These are phyloP conservation scores for Coix lacrymajobi DNA, from an alignment of 176 grass and related monocot species.

Conservation along the genomic window DNA sequence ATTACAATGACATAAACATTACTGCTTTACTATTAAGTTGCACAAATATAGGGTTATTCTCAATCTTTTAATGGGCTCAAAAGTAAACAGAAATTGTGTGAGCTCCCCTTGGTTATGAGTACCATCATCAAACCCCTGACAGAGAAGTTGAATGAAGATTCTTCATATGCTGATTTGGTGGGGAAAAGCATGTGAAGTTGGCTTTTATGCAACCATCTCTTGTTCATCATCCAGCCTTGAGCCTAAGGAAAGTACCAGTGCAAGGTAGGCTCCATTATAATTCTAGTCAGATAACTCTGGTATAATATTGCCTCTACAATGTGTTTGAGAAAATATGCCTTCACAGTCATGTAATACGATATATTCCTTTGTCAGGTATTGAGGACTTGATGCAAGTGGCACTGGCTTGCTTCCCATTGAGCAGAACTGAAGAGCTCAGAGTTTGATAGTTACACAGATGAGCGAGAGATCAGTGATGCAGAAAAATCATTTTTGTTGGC, in stretches of 20 bases:
- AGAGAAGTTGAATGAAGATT: constrained; percentile 25
- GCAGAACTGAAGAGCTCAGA: constrained; percentile 44
- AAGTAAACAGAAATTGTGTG: constrained; percentile 46
- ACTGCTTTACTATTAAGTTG: not conserved
- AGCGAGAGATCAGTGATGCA: constrained; percentile 34
- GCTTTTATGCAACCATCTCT: constrained; percentile 72
- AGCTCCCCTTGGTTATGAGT: constrained; percentile 65
- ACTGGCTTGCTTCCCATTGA: constrained; percentile 71
- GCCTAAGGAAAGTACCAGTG: constrained; percentile 19
- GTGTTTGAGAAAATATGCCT: too few species aligned
- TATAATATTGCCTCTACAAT: constrained; percentile 6
- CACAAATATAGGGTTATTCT: not conserved
- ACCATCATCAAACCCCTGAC: constrained; percentile 45
- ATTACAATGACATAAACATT: not conserved
- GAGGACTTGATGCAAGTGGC: constrained; percentile 77
- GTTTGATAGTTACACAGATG: constrained; percentile 32
- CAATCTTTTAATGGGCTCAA: constrained; percentile 44
- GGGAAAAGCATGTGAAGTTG: constrained; percentile 59
- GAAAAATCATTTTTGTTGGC: constrained; percentile 57
- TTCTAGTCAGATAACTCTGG: not conserved
- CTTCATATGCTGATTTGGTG: constrained; percentile 37
- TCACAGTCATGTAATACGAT: not conserved
- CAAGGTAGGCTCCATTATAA: constrained; percentile 46
- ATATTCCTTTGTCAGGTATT: constrained; percentile 48
- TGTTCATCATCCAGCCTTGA: constrained; percentile 35